phyloP scores from a whole-genome alignment of 495 filamentous ascomycete species.

The Aspergillus leporis region DNA sequence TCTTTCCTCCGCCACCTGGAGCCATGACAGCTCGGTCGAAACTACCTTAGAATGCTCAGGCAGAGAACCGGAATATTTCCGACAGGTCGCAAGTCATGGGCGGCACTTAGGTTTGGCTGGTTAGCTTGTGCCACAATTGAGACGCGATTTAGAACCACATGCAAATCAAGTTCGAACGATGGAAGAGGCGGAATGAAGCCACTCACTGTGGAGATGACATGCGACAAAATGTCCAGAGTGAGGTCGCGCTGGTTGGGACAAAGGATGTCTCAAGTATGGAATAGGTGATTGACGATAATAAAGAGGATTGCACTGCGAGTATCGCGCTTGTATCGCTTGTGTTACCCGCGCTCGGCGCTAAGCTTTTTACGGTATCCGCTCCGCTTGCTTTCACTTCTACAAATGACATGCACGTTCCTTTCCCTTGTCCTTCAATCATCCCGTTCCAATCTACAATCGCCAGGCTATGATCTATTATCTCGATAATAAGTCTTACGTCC shows the following conservation, averaged over 20 bases:
- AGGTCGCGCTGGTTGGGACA: constrained; percentile 4
- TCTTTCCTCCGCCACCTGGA: constrained; percentile 55
- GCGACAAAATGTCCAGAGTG: constrained; percentile 7
- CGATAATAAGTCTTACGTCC: too few species aligned
- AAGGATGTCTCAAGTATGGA: neutral
- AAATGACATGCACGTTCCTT: too few species aligned
- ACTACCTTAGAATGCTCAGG: constrained; percentile 27
- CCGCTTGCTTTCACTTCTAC: neutral
- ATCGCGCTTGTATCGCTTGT: constrained; percentile 16
- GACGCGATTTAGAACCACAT: neutral
- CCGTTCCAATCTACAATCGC: too few species aligned
- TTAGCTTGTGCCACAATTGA: constrained; percentile 18
- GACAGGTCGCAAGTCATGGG: constrained; percentile 44
- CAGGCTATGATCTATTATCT: too few species aligned
- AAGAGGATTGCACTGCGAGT: neutral
- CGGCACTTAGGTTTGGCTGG: constrained; percentile 25
- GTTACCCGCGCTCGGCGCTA: constrained; percentile 4
- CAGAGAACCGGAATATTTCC: constrained; percentile 28
- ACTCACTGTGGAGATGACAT: constrained; percentile 24
- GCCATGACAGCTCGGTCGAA: constrained; percentile 43
- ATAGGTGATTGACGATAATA: constrained; percentile 7
- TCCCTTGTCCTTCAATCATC: too few species aligned
- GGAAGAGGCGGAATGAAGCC: neutral
- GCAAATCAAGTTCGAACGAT: neutral
- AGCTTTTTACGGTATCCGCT: constrained; percentile 6